A percentile compares a stretch with the other conserved stretches of the same genome.
These are phyloP conservation scores for Vaccinium macrocarpon DNA, from an alignment of 148 eudicot species.

Conservation along the genomic window DNA sequence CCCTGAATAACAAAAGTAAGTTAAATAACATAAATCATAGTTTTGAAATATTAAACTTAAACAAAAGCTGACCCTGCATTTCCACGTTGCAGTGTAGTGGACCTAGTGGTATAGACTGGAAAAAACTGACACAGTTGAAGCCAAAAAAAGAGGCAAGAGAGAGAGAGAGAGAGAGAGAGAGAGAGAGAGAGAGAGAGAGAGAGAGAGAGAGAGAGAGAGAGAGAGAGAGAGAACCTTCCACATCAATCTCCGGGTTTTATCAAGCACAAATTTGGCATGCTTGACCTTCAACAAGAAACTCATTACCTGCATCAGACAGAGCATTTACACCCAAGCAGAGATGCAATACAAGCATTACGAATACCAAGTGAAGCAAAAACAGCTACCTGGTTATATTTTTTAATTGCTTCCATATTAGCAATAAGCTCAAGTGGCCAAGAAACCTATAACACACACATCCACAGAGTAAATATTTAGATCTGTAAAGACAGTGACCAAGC, in stretches of 20 bases:
- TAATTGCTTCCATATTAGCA: conserved; percentile 77
- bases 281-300: conserved; percentile 82
- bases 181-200: conserved; percentile 11
- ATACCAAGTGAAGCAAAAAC: conserved; percentile 14
- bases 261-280: conserved; percentile 93
- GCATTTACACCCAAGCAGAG: conserved; percentile 10
- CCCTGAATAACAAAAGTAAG: conserved; percentile 40
- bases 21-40: neutral
- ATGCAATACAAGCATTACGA: neutral
- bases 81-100: neutral
- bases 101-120: neutral
- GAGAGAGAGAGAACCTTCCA: conserved; percentile 68
- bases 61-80: conserved; percentile 3
- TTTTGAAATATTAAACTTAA: conserved; percentile 10
- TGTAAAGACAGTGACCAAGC: neutral
- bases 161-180: neutral
- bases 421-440: conserved; percentile 97
- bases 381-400: conserved; percentile 90
- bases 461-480: neutral
- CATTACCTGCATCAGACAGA: conserved; percentile 67
- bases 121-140: neutral
- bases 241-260: conserved; percentile 93
- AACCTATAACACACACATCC: conserved; percentile 45
- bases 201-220: neutral
- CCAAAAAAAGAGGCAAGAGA: neutral